Base-by-base conservation (phyloP, 2,329 filamentous ascomycete genomes). In the Rosellinia necatrix region DNA sequence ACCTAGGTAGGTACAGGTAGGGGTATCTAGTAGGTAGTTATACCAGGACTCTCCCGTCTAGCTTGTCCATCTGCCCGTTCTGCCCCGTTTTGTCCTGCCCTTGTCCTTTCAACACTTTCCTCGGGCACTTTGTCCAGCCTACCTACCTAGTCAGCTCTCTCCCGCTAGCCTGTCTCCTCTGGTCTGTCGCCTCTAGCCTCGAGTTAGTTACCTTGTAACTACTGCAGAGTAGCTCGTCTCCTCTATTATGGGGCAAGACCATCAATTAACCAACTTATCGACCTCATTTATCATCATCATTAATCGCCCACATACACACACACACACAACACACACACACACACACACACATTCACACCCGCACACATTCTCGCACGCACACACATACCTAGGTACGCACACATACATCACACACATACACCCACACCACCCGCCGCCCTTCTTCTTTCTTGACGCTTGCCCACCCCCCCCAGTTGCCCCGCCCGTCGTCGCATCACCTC, bases 271-370 rank as follows among this genome's bases (percentile, higher is more conserved):
- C 34, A 59, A 38, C 47, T 59, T 51, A 41, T 44, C 56, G 40
- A 59, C 43, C 47, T 59, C 48, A 56, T 56, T 32, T 43, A 48
- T 53, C 58, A 37, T 49, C 38, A 54, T 43, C 49, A 37, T 38
- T 48, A 25, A n/a, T n/a, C n/a, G n/a, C n/a, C n/a, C n/a, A n/a
- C n/a, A n/a, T n/a, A n/a, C n/a, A n/a, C n/a, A n/a, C n/a, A n/a
- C n/a, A n/a, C n/a, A n/a, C n/a, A n/a, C n/a, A n/a, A n/a, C n/a
- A n/a, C n/a, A n/a, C n/a, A n/a, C n/a, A n/a, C n/a, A n/a, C n/a
- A n/a, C n/a, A n/a, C n/a, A n/a, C n/a, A n/a, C n/a, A n/a, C n/a
- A n/a, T n/a, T n/a, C n/a, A n/a, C n/a, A n/a, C n/a, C n/a, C n/a
- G n/a, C n/a, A n/a, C n/a, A n/a, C n/a, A n/a, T n/a, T n/a, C n/a